phyloP scores from a whole-genome alignment of 2,329 filamentous ascomycete genomes.

The Ciborinia camelliae region DNA sequence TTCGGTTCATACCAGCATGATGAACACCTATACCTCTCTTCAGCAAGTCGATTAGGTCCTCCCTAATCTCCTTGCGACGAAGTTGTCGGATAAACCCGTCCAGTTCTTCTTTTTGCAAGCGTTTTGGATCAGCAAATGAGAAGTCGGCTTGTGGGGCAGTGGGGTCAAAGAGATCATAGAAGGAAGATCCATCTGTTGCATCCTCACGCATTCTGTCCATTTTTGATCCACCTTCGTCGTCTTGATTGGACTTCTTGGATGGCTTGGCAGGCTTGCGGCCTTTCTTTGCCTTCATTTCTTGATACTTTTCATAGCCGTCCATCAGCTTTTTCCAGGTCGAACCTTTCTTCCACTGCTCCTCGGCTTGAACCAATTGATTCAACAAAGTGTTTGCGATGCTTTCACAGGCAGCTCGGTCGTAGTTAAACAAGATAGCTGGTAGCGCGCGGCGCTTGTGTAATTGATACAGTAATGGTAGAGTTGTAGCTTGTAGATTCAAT shows the following conservation, averaged over 20 bases:
- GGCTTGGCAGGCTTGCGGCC: slow-evolving; percentile 43
- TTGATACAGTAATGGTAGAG: slow-evolving; percentile 55
- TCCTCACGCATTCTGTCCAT: slow-evolving; percentile 55
- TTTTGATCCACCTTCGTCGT: slow-evolving; percentile 51
- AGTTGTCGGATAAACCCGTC: slow-evolving; percentile 52
- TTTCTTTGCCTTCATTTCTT: slow-evolving; percentile 46
- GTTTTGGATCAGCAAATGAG: slow-evolving; percentile 63
- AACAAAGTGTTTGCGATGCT: slow-evolving; percentile 51
- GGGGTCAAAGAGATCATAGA: slow-evolving; percentile 65
- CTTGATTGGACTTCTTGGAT: slow-evolving; percentile 44
- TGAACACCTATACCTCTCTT: slow-evolving; percentile 70
- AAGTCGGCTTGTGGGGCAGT: slow-evolving; percentile 60
- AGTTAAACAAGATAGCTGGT: slow-evolving; percentile 75
- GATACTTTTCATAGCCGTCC: slow-evolving; percentile 55
- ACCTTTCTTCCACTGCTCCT: slow-evolving; percentile 54
- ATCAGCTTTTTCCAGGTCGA: slow-evolving; percentile 60
- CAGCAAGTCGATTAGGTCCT: slow-evolving; percentile 57
- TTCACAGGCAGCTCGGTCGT: slow-evolving; percentile 65
- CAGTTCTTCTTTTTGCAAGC: slow-evolving; percentile 56
- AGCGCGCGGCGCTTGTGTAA: slow-evolving; percentile 63
- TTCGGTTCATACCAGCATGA: slow-evolving; percentile 75
- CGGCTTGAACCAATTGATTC: slow-evolving; percentile 50
- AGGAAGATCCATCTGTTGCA: slow-evolving; percentile 52
- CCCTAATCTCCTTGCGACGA: slow-evolving; percentile 47
- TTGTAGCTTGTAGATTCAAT: slow-evolving; percentile 43